Conservation (phyloP, 306 rosid genomes). For the Notholithocarpus densiflorus region DNA sequence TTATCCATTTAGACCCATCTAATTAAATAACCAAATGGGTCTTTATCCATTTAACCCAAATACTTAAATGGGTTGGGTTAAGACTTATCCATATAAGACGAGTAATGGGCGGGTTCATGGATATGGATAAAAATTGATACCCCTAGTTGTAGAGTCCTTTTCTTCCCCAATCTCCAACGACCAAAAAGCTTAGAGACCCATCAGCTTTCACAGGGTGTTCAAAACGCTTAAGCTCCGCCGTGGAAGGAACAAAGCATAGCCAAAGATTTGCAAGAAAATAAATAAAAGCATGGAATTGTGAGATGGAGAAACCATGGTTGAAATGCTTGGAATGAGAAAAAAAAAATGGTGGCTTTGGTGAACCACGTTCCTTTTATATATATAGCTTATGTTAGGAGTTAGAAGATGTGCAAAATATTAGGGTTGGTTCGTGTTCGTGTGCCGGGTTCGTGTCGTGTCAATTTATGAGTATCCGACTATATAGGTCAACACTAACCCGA, state of each 20-base stretch:
- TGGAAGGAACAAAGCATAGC: conserved; percentile 2
- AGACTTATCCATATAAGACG: too few relatives aligned
- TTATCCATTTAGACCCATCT: too few relatives aligned
- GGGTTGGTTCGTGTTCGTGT: too few relatives aligned
- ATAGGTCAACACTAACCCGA: too few relatives aligned
- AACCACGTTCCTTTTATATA: not conserved
- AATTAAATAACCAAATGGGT: too few relatives aligned
- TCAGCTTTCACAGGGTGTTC: conserved; percentile 30
- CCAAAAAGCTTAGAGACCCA: conserved; percentile 52
- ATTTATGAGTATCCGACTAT: too few relatives aligned
- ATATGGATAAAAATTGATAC: too few relatives aligned
- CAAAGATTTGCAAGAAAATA: not conserved
- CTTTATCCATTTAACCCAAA: too few relatives aligned
- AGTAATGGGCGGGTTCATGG: too few relatives aligned
- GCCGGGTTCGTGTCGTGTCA: too few relatives aligned
- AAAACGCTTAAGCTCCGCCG: conserved; percentile 24
- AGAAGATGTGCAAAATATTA: not conserved
- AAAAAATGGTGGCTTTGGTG: not conserved
- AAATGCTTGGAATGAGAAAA: not conserved
- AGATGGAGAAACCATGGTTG: not conserved
- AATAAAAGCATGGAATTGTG: not conserved
- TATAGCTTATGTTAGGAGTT: not conserved
- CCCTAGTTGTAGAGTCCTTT: conserved; percentile 48
- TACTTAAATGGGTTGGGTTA: too few relatives aligned
- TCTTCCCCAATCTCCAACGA: conserved; percentile 82